These are phyloP conservation scores for Sporothrix globosa DNA, from an alignment of 2,329 filamentous ascomycete genomes.

Conservation along the genomic window DNA sequence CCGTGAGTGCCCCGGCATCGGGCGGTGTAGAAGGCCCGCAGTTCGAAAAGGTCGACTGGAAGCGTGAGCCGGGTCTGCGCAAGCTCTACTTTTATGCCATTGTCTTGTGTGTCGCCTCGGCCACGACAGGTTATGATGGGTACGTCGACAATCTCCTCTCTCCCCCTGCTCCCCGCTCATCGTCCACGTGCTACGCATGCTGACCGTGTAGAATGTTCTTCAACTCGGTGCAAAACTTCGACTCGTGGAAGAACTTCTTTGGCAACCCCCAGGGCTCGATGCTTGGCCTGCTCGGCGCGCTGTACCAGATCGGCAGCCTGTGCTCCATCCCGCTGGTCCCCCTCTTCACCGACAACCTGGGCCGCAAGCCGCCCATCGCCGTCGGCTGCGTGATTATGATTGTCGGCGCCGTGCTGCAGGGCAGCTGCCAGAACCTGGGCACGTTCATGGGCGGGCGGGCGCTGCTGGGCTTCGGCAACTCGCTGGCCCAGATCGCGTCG, in stretches of 20 bases:
- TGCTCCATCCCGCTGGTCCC: neutral
- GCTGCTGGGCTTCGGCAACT: conserved; percentile 69
- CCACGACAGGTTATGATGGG: conserved; percentile 61
- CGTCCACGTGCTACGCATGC: neutral
- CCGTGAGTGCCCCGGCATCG: neutral
- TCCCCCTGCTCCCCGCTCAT: too few relatives aligned
- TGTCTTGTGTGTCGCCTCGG: conserved; percentile 58
- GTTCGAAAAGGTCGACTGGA: conserved; percentile 57
- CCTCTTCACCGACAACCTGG: neutral
- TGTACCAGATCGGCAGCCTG: conserved; percentile 19
- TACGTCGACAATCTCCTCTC: conserved; percentile 38
- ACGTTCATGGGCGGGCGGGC: conserved; percentile 63
- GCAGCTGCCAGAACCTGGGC: conserved; percentile 50
- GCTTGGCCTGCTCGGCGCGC: neutral
- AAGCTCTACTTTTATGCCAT: conserved; percentile 59
- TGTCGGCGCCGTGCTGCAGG: conserved; percentile 54
- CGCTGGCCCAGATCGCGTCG: conserved; percentile 64
- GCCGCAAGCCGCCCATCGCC: conserved; percentile 3
- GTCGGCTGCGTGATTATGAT: conserved; percentile 11
- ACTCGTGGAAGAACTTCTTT: conserved; percentile 16
- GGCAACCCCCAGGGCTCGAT: conserved; percentile 6
- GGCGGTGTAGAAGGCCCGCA: conserved; percentile 52
- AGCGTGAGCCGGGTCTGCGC: conserved; percentile 58
- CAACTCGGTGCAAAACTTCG: conserved; percentile 19
- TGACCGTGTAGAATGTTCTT: conserved; percentile 38